Base-by-base conservation (phyloP, 2,329 filamentous ascomycete species). In the Aquanectria penicillioides region DNA sequence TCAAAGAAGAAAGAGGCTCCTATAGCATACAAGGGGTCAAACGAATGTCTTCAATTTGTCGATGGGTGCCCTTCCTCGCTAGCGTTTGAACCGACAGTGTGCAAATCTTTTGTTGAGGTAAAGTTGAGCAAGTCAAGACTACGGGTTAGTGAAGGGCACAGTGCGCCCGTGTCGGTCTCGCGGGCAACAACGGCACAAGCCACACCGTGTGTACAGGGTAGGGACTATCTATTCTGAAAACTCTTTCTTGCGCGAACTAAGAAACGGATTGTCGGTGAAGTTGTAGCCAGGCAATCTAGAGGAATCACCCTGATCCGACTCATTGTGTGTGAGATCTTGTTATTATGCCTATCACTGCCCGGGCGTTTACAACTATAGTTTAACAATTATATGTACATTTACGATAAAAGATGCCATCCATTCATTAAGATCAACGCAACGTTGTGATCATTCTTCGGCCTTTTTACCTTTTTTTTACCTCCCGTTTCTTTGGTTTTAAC, bases 401-500 rank as follows among this genome's bases (percentile, higher is more conserved):
- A 46, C 23, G 17, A 44, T 26, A 43, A 17, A 43, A 13, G 10
- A 28, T 15, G 17, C 17, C 23, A 36, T 36, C 33, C 5, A 36
- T 10, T 36, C 33, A 36, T 36, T 15, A 23, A 11, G 5, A 12
- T 22, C 10, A 37, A 65, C n/a, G n/a, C n/a, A n/a, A n/a, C n/a
- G n/a, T n/a, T n/a, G n/a, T n/a, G n/a, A 46, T 64, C 72, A 51
- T 73, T 78, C 69, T 67, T 82, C 76, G 2, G 57, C 38, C 49
- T 59, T 70, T 13, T 69, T 55, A 2, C 22, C 74, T 65, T 57
- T 75, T 83, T 75, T 77, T 89, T 73, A 86, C 74, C 62, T 89
- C 84, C 55, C 87, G 84, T 78, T 97, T 97, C 75, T 85, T 89
- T 0, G 93, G 93, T 53, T 89, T 83, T 18, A 97, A 78, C 93